These are phyloP conservation scores for Vairimorpha apis DNA, from an alignment of 371 early-diverging fungal species.

Conservation along the genomic window DNA sequence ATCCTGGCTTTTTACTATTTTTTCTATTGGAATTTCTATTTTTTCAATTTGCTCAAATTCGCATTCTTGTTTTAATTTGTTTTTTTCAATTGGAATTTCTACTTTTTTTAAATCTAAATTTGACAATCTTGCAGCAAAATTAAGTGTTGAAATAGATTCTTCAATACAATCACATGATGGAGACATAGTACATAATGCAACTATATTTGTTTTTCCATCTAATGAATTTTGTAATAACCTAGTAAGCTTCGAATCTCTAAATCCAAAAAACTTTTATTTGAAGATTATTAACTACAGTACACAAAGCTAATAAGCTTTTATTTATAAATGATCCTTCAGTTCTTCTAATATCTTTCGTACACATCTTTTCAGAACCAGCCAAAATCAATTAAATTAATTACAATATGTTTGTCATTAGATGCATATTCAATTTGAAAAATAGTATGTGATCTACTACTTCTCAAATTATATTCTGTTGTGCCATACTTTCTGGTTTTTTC, in stretches of 20 bases:
- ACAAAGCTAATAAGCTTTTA: slow-evolving; percentile 60
- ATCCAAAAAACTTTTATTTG: slow-evolving; percentile 70
- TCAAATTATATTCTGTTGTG: slow-evolving; percentile 74
- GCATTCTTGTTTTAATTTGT: background rate
- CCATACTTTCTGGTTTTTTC: slow-evolving; percentile 73
- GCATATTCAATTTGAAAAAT: slow-evolving; percentile 73
- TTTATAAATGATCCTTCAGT: slow-evolving; percentile 66
- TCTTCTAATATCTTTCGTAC: slow-evolving; percentile 48
- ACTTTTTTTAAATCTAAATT: slow-evolving; percentile 36
- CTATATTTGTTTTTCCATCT: slow-evolving; percentile 69
- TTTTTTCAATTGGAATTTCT: background rate
- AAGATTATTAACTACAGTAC: slow-evolving; percentile 61
- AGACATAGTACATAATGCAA: slow-evolving; percentile 77
- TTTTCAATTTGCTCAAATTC: background rate
- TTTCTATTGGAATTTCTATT: background rate
- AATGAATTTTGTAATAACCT: slow-evolving; percentile 73
- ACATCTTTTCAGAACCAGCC: slow-evolving; percentile 62
- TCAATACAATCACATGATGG: slow-evolving; percentile 71
- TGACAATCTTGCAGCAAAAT: slow-evolving; percentile 71
- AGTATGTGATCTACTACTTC: slow-evolving; percentile 77
- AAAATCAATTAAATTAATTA: slow-evolving; percentile 64
- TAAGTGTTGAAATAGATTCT: slow-evolving; percentile 79
- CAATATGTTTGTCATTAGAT: slow-evolving; percentile 61
- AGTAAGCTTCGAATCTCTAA: slow-evolving; percentile 80
- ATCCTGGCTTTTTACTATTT: background rate